Conservation (phyloP, 345 rosid genomes). For the Gossypium bickii region DNA sequence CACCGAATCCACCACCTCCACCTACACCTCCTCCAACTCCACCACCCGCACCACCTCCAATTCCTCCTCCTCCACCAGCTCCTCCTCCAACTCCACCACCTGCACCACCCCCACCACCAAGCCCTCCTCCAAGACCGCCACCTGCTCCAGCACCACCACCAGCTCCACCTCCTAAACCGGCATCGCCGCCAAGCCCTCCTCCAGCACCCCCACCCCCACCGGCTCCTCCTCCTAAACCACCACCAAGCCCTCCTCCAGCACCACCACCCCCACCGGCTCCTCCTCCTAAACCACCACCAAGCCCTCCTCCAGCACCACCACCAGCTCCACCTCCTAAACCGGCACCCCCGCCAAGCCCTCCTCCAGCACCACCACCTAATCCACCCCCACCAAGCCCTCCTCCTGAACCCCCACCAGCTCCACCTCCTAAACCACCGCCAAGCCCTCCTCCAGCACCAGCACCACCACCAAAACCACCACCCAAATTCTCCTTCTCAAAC, state of each 20-base stretch:
- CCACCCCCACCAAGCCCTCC: conserved; percentile 13
- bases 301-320: neutral
- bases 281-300: neutral
- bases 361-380: neutral
- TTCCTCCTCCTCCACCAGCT: neutral
- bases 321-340: conserved; percentile 8
- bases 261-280: neutral
- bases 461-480: neutral
- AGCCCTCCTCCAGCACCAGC: conserved; percentile 7
- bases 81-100: conserved; percentile 9
- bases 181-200: neutral
- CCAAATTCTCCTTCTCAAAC: conserved; percentile 18
- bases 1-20: conserved; percentile 9
- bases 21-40: conserved; percentile 9
- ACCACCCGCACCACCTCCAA: conserved; percentile 8
- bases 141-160: neutral
- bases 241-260: neutral
- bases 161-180: neutral
- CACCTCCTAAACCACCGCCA: conserved; percentile 16
- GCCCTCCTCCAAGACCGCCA: neutral
- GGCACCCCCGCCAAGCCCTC: conserved; percentile 6
- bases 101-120: neutral
- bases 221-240: conserved; percentile 18
- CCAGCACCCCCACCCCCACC: neutral
- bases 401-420: conserved; percentile 7